A percentile compares a stretch with the other conserved stretches of the same genome.
phyloP scores from a whole-genome alignment of 2,329 filamentous ascomycete genomes.

The Lithohypha guttulata region DNA sequence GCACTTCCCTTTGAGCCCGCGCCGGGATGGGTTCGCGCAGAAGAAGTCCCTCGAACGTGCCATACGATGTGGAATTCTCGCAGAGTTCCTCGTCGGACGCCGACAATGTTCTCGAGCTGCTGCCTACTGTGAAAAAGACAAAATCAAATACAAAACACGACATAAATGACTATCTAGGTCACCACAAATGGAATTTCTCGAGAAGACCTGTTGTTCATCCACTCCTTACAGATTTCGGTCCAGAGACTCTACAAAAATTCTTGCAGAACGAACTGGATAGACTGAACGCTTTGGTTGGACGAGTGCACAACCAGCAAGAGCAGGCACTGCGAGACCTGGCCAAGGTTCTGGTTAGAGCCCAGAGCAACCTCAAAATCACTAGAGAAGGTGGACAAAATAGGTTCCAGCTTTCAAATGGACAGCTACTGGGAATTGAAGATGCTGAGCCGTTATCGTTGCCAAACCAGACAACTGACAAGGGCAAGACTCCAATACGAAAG shows the following conservation, averaged over 20 bases:
- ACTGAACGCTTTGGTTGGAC: not conserved
- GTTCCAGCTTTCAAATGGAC: conserved; percentile 4
- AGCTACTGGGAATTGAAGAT: too few relatives aligned
- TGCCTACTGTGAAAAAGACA: not conserved
- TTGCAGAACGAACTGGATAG: conserved; percentile 13
- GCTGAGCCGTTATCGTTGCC: too few relatives aligned
- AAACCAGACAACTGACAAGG: too few relatives aligned
- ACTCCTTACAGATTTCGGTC: conserved; percentile 16
- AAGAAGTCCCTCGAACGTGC: too few relatives aligned
- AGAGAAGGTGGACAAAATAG: not conserved
- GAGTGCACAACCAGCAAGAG: not conserved
- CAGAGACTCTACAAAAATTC: conserved; percentile 13
- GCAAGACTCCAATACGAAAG: not conserved
- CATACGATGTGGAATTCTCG: too few relatives aligned
- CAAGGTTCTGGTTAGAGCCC: conserved; percentile 8
- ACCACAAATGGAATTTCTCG: not conserved
- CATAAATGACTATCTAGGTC: conserved; percentile 1
- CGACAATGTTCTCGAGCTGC: not conserved
- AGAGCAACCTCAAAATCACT: not conserved
- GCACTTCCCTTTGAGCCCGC: too few relatives aligned
- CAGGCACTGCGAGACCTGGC: conserved; percentile 9
- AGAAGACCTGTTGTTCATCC: conserved; percentile 9
- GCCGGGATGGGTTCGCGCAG: too few relatives aligned
- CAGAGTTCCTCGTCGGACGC: too few relatives aligned
- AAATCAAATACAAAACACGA: not conserved